Conservation (phyloP, 2,329 filamentous ascomycete genomes). For the Hymenotorrendiella dingleyae region DNA sequence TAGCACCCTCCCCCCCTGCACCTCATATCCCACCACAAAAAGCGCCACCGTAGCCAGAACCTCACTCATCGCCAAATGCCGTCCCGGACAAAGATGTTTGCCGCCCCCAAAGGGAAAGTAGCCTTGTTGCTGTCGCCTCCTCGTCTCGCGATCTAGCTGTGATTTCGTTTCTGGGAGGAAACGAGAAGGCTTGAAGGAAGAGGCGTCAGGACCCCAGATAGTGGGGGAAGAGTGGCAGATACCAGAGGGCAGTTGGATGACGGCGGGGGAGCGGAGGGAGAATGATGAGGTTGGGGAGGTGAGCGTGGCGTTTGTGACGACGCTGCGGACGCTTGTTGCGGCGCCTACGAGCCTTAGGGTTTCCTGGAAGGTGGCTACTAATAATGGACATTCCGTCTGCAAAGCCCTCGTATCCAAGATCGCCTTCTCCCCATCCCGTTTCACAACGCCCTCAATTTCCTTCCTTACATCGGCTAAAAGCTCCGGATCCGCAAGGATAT, state of each 20-base stretch:
- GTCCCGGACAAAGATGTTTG: conserved; percentile 36
- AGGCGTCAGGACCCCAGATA: conserved; percentile 40
- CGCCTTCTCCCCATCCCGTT: conserved; percentile 9
- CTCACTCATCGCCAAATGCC: conserved; percentile 36
- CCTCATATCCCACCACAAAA: conserved; percentile 29
- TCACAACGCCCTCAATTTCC: conserved; percentile 28
- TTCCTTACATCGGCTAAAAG: conserved; percentile 27
- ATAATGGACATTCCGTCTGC: conserved; percentile 35
- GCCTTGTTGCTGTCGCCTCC: conserved; percentile 18
- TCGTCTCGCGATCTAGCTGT: conserved; percentile 13
- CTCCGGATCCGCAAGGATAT: conserved; percentile 29
- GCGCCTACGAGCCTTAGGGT: conserved; percentile 37
- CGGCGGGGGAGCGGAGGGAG: conserved; percentile 36
- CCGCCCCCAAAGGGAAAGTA: conserved; percentile 37
- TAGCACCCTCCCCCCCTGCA: conserved; percentile 11
- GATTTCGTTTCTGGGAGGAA: conserved; percentile 31
- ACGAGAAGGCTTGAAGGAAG: conserved; percentile 36
- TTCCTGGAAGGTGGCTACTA: conserved; percentile 41
- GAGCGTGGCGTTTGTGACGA: conserved; percentile 38
- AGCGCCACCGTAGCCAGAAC: conserved; percentile 32
- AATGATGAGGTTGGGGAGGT: conserved; percentile 32
- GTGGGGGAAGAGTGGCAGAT: conserved; percentile 36
- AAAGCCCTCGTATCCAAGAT: conserved; percentile 26
- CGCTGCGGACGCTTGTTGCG: conserved; percentile 34
- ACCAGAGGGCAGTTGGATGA: conserved; percentile 40